These are phyloP conservation scores for Saturnispora ahearnii DNA, from an alignment of 805 yeast genomes.

Conservation along the genomic window DNA sequence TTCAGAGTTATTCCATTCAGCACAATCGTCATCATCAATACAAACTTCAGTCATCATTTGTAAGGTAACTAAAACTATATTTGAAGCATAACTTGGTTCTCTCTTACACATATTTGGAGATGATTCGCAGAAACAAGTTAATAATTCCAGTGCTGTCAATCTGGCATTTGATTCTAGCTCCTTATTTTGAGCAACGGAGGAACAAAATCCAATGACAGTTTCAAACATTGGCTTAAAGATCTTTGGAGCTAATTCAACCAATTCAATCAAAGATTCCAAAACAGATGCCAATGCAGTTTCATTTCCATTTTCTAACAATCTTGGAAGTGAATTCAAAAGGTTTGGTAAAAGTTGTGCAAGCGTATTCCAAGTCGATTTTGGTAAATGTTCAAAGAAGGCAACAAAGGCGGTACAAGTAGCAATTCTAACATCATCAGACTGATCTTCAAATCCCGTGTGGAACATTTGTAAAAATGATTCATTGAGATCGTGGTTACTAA, in stretches of 20 bases:
- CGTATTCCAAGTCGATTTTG: constrained; percentile 68
- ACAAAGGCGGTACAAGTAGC: constrained; percentile 91
- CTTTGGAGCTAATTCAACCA: constrained; percentile 90
- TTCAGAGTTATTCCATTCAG: constrained; percentile 77
- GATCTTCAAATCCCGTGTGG: constrained; percentile 72
- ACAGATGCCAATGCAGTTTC: constrained; percentile 77
- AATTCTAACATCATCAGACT: constrained; percentile 74
- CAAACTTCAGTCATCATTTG: constrained; percentile 91
- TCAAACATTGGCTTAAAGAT: constrained; percentile 88
- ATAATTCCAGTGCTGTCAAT: constrained; percentile 76
- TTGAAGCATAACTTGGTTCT: constrained; percentile 60
- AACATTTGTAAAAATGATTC: constrained; percentile 58
- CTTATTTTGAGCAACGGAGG: constrained; percentile 72
- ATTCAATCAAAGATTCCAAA: constrained; percentile 80
- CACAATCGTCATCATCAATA: constrained; percentile 57
- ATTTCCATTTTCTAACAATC: constrained; percentile 68
- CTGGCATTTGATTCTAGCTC: constrained; percentile 76
- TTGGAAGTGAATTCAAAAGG: constrained; percentile 78
- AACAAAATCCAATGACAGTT: constrained; percentile 76
- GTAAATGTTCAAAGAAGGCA: constrained; percentile 74
- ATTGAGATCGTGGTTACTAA: constrained; percentile 36
- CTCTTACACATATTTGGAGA: constrained; percentile 93
- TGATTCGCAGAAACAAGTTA: constrained; percentile 85
- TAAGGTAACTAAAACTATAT: constrained; percentile 65
- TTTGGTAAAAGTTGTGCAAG: constrained; percentile 76